Percentiles rank a stretch among this genome's conserved stretches.
These are phyloP conservation scores for Hyaloscypha variabilis DNA, from an alignment of 495 filamentous ascomycete genomes.

Conservation along the genomic window DNA sequence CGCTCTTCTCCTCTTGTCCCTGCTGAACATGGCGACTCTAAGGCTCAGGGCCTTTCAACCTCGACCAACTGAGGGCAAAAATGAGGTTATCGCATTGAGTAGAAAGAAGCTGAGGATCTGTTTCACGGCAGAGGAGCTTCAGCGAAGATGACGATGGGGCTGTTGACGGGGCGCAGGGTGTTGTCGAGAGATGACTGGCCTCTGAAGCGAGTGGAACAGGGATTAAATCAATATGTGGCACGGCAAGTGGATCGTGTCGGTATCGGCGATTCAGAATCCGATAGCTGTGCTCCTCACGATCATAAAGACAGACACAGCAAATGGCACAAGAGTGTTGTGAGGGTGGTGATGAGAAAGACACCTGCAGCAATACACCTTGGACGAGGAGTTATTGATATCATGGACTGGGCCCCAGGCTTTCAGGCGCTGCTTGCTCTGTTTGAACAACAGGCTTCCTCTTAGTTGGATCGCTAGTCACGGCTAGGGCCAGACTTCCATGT, in stretches of 20 bases:
- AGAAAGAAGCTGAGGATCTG: constrained; percentile 15
- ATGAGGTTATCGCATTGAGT: constrained; percentile 29
- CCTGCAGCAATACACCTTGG: neutral
- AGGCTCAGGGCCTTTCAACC: constrained; percentile 21
- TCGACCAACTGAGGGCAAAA: constrained; percentile 34
- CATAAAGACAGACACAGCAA: neutral
- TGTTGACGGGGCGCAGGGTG: neutral
- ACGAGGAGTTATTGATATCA: neutral
- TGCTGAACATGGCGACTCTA: constrained; percentile 52
- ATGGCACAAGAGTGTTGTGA: neutral
- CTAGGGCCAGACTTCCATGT: neutral
- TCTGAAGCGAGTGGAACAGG: neutral
- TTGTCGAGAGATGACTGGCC: neutral
- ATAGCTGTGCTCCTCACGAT: neutral
- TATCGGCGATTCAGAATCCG: neutral
- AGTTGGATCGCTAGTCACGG: neutral
- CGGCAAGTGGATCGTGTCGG: neutral
- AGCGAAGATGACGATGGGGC: constrained; percentile 28
- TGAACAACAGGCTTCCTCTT: neutral
- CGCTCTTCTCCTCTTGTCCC: constrained; percentile 47
- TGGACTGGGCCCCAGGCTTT: neutral
- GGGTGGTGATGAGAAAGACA: neutral
- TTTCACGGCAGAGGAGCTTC: neutral
- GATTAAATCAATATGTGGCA: neutral
- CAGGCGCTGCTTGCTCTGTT: neutral